Conservation (phyloP, 2,329 filamentous ascomycete species). For the Microdochium nivale region DNA sequence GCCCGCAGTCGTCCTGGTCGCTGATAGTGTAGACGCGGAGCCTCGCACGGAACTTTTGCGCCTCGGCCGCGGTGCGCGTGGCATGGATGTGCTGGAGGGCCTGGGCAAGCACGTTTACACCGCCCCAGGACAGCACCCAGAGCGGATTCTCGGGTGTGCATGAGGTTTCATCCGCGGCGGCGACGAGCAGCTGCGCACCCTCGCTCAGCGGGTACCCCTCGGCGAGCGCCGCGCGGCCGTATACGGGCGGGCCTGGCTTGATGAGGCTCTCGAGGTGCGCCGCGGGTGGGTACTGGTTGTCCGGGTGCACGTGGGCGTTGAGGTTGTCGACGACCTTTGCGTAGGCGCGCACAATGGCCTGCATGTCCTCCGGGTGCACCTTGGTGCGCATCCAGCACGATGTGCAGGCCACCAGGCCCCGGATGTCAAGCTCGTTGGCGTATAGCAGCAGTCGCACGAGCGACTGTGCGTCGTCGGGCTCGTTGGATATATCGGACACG, state of each 20-base stretch:
- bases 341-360: constrained; percentile 25
- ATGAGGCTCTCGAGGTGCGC: constrained; percentile 19
- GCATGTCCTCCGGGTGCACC: constrained; percentile 22
- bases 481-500: constrained; percentile 26
- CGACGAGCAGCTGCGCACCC: constrained; percentile 21
- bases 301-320: constrained; percentile 30
- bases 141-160: constrained; percentile 28
- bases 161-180: constrained; percentile 21
- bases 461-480: constrained; percentile 26
- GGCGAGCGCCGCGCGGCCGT: constrained; percentile 10
- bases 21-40: constrained; percentile 47
- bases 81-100: constrained; percentile 29
- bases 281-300: constrained; percentile 23
- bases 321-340: constrained; percentile 27
- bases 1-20: constrained; percentile 49
- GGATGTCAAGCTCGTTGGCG: constrained; percentile 25
- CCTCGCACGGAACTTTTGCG: constrained; percentile 23
- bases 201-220: constrained; percentile 21
- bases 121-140: constrained; percentile 41
- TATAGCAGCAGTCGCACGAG: constrained; percentile 26
- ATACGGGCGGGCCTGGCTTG: constrained; percentile 21
- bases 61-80: constrained; percentile 17
- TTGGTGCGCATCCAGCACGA: constrained; percentile 26
- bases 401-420: constrained; percentile 24
- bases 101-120: constrained; percentile 38